These are phyloP conservation scores for Rhodotorula sphaerocarpa DNA, from an alignment of 768 basidiomycete genomes.

Conservation along the genomic window DNA sequence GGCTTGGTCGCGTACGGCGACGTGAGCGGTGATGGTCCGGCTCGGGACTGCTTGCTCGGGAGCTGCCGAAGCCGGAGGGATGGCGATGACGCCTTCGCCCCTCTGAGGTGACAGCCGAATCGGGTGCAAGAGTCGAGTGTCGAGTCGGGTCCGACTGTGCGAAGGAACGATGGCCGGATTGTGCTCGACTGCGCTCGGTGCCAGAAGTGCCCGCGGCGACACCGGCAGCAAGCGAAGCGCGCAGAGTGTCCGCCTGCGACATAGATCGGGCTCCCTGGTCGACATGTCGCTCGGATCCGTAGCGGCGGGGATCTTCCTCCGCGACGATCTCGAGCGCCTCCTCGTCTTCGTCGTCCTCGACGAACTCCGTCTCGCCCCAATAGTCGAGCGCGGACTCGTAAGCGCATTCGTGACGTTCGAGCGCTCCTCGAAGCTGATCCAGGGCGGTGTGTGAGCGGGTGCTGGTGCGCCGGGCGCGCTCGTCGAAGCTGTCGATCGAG, in stretches of 20 bases:
- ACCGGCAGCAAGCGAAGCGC: background rate
- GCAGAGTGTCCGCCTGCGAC: background rate
- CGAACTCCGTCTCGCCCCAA: conserved; percentile 11
- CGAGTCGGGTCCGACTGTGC: conserved; percentile 3
- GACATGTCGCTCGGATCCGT: background rate
- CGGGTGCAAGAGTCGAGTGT: background rate
- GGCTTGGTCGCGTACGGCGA: background rate
- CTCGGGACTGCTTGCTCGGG: background rate
- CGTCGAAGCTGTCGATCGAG: too few relatives aligned
- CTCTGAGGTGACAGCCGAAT: conserved; percentile 7
- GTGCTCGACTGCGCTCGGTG: background rate
- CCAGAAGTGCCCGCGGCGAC: background rate
- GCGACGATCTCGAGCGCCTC: background rate
- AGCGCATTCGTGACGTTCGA: conserved; percentile 12
- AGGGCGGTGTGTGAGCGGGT: background rate
- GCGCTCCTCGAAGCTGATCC: background rate
- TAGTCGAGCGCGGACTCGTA: background rate
- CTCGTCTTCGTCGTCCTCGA: conserved; percentile 18
- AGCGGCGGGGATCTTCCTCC: background rate
- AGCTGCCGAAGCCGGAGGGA: background rate
- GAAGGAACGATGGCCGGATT: conserved; percentile 14
- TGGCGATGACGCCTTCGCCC: too few relatives aligned
- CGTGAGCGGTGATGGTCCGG: background rate
- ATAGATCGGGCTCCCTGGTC: too few relatives aligned
- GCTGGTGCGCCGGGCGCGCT: background rate